Base-by-base conservation (phyloP, 768 basidiomycete genomes). In the Mycena leptocephala region DNA sequence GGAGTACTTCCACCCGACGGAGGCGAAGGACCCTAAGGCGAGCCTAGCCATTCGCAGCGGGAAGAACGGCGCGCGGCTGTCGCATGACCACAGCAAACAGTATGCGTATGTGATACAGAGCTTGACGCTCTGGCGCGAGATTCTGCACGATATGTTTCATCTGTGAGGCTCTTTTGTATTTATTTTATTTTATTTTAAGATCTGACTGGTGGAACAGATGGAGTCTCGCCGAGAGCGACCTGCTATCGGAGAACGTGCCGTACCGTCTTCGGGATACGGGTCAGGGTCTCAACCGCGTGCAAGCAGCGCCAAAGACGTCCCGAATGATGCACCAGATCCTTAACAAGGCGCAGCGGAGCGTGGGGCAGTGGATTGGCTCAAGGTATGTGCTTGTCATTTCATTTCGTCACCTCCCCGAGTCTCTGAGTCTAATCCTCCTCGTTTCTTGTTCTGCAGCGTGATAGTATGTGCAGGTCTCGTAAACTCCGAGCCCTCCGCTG, bases 271-370 rank as follows among this genome's bases (percentile, higher is more conserved):
- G 96, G 33, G 96, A 97, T 82, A 97, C 96, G 0, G 96, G 96
- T 32, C 96, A 97, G 80, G 96, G 96, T n/a, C 88, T 97, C 68
- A 97, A 97, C 85, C 93, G 96, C 56, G 95, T 97, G 14, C 96
- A 96, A 82, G 91, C 93, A 0, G 91, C 96, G 3, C 96, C 96
- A 16, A 96, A 96, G 83, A 97, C 96, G 3, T 93, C 95, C n/a
- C 92, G 94, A 33, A 93, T 95, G 92, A 96, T 96, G 96, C 95
- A 96, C 82, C 90, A 89, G 30, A 96, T 97, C 80, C 90, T 97
- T 35, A 92, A 96, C 79, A 94, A 94, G 80, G 95, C 96, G 0
- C 96, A 97, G 80, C 88, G 90, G 75, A 93, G 93, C 76, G 93
- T 96, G 18, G 96, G 95, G 0, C 89, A 89, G 43, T 96, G 96